Evolutionary conservation across 2,329 filamentous ascomycete genomes (phyloP), one percentile per base, ranked within the genome.

Genomic region (Phyllosticta citribraziliensis): DNA sequence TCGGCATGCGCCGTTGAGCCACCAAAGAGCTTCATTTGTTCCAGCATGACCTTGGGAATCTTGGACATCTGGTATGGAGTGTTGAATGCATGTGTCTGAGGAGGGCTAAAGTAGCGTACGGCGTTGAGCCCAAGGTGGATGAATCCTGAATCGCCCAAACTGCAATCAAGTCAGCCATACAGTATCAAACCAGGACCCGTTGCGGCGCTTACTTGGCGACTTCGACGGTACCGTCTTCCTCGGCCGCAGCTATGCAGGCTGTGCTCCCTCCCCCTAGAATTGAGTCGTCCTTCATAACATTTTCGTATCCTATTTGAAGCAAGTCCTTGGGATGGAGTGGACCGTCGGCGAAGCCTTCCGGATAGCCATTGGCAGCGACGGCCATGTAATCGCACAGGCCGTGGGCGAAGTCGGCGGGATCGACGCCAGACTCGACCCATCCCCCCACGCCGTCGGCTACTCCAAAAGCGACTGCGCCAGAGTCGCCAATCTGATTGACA

Each of bases 81-180:
- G 75, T 99, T 99, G 82, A 99, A 99, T 52, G 88, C 91, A 73
- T 99, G 94, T 0, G 91, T 97, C 75, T 99, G 94, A 24, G 91
- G 88, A 55, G 86, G 83, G 1, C 91, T 96, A 70, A 86, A 87
- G 61, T 88, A 84, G 72, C 94, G 88, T 33, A 99, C 89, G 14
- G 88, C 90, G 66, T 93, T 95, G 25, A 90, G 83, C 14, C 91
- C 86, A 63, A 97, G 80, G 64, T 96, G 88, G 61, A 97, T 82
- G 72, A 92, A 97, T 33, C 94, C 94, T 25, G 91, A 97, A 76
- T 99, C 94, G 65, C 94, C 94, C 35, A 99, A 81, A 75, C 78
- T 81, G 61, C 60, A 56, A 24, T 54, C 24, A 30, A 20, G 64
- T 60, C 59, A 65, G 40, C 40, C 40, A 47, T 4, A n/a, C 40